phyloP scores from a whole-genome alignment of 495 filamentous ascomycete species.

The Neurospora tetrasperma region DNA sequence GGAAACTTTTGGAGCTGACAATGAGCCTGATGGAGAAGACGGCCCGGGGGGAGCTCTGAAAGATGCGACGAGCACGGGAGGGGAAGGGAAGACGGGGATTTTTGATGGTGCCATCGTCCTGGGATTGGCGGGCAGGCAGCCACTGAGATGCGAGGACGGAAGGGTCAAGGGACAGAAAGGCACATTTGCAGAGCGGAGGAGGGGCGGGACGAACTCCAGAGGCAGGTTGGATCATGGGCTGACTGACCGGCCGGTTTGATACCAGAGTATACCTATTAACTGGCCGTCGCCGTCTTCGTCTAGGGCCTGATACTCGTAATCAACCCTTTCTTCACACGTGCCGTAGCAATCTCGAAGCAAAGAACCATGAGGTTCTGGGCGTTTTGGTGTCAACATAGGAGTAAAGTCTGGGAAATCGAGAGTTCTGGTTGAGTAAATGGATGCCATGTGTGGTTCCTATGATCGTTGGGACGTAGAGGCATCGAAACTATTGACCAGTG shows the following conservation, averaged over 20 bases:
- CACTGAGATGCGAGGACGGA: background rate
- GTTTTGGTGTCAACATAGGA: background rate
- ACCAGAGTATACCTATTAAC: background rate
- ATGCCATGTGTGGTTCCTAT: background rate
- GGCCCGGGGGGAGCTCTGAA: background rate
- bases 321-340: background rate
- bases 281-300: background rate
- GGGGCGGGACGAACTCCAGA: background rate
- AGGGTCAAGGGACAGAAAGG: background rate
- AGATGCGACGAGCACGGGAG: slow-evolving; percentile 21
- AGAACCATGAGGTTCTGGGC: background rate
- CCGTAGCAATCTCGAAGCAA: background rate
- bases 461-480: background rate
- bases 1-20: background rate
- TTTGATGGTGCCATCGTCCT: slow-evolving; percentile 23
- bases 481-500: background rate
- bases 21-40: background rate
- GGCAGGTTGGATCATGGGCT: background rate
- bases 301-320: background rate
- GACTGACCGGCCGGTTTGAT: background rate
- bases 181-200: background rate
- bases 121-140: slow-evolving; percentile 14
- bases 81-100: slow-evolving; percentile 21
- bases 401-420: background rate
- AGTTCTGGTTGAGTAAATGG: background rate